phyloP scores from a whole-genome alignment of 805 yeast species.

The Starmerella bombicola region DNA sequence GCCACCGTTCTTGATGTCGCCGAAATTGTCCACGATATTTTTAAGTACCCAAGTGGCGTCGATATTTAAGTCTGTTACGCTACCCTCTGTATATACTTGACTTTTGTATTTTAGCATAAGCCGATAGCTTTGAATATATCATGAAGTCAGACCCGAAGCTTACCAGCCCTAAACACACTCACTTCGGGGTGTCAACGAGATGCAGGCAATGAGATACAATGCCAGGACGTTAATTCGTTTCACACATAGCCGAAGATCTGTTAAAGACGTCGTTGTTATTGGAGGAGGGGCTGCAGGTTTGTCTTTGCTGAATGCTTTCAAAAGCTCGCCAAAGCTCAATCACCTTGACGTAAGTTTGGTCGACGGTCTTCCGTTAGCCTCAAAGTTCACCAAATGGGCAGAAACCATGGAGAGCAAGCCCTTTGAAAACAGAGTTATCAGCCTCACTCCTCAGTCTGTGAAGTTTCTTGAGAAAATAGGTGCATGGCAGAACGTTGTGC shows the following conservation, averaged over 20 bases:
- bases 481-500: conserved; percentile 56
- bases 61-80: too few relatives aligned
- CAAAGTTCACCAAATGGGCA: conserved; percentile 39
- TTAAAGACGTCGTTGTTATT: conserved; percentile 62
- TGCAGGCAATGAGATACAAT: not conserved
- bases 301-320: conserved; percentile 66
- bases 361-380: conserved; percentile 52
- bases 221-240: not conserved
- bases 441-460: conserved; percentile 72
- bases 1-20: conserved; percentile 40
- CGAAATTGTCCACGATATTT: conserved; percentile 15
- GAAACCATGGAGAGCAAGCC: conserved; percentile 32
- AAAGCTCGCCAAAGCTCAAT: conserved; percentile 49
- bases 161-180: too few relatives aligned
- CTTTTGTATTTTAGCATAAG: too few relatives aligned
- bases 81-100: too few relatives aligned
- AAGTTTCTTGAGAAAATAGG: conserved; percentile 56
- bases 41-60: conserved; percentile 9
- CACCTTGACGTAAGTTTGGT: conserved; percentile 53
- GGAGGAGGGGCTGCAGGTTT: conserved; percentile 98
- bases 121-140: too few relatives aligned
- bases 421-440: conserved; percentile 69
- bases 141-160: too few relatives aligned
- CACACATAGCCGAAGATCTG: conserved; percentile 5
- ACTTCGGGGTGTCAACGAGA: too few relatives aligned